Evolutionary conservation across 2,329 filamentous ascomycete genomes (phyloP).

Genomic region (Botrytis fabae): DNA sequence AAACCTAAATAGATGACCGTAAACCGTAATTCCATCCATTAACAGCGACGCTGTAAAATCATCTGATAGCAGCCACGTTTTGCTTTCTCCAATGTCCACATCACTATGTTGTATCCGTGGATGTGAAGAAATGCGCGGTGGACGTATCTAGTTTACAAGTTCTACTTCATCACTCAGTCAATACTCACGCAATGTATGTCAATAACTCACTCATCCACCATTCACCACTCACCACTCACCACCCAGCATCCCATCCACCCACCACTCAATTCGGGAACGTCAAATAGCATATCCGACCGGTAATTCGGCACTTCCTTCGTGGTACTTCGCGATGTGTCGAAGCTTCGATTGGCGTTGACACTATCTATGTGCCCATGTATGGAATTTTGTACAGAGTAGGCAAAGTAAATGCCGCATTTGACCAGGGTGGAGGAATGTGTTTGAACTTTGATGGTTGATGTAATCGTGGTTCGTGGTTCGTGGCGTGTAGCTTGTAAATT

Average conservation of each 20-base stretch:
- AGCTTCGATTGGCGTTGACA: neutral
- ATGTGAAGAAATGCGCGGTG: neutral
- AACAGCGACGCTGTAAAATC: neutral
- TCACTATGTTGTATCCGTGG: neutral
- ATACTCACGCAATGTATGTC: too few relatives aligned
- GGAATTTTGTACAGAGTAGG: neutral
- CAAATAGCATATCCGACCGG: neutral
- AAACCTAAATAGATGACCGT: neutral
- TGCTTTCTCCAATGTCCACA: neutral
- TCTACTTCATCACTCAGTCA: neutral
- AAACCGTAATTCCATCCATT: neutral
- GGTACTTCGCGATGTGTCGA: neutral
- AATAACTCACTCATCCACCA: neutral
- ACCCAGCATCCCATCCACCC: neutral
- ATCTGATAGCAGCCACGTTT: neutral
- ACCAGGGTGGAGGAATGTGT: neutral
- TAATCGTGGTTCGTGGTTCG: neutral
- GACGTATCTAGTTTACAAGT: neutral
- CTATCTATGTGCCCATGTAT: neutral
- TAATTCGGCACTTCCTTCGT: slow-evolving; percentile 3
- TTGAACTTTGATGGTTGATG: neutral
- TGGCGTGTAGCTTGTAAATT: neutral
- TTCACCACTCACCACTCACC: neutral
- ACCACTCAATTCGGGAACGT: neutral
- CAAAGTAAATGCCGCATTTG: neutral